Conservation (phyloP, 192 early-diverging fungal genomes). For the Podila epicladia region DNA sequence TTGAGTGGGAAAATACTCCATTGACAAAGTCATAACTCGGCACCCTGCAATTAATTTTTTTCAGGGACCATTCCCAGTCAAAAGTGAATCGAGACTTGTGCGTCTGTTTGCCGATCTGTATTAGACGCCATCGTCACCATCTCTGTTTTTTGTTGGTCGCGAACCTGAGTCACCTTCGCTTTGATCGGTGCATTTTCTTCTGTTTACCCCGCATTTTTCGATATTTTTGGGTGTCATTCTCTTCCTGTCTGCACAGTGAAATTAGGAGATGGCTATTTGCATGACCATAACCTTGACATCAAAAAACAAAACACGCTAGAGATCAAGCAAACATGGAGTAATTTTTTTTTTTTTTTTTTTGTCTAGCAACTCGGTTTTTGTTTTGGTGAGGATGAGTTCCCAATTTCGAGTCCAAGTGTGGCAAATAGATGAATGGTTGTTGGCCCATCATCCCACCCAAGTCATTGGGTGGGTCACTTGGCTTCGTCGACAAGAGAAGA, state of each 20-base stretch:
- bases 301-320: too few species aligned
- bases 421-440: too few species aligned
- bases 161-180: not conserved
- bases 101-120: not conserved
- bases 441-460: too few species aligned
- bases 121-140: not conserved
- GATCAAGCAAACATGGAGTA: not conserved
- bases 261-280: too few species aligned
- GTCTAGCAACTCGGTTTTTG: not conserved
- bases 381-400: conserved; percentile 1
- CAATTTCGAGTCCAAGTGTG: not conserved
- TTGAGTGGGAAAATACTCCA: too few species aligned
- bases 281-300: too few species aligned
- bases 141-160: not conserved
- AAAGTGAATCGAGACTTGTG: too few species aligned
- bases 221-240: not conserved
- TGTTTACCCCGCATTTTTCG: conserved; percentile 1
- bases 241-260: too few species aligned
- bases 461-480: too few species aligned
- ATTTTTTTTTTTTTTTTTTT: not conserved
- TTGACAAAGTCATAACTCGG: too few species aligned
- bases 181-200: not conserved
- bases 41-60: too few species aligned
- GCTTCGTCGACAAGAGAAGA: not conserved
- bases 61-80: too few species aligned